Evolutionary conservation across 1,284 basidiomycete genomes (phyloP).

Genomic region (Ustilago cynodontis): DNA sequence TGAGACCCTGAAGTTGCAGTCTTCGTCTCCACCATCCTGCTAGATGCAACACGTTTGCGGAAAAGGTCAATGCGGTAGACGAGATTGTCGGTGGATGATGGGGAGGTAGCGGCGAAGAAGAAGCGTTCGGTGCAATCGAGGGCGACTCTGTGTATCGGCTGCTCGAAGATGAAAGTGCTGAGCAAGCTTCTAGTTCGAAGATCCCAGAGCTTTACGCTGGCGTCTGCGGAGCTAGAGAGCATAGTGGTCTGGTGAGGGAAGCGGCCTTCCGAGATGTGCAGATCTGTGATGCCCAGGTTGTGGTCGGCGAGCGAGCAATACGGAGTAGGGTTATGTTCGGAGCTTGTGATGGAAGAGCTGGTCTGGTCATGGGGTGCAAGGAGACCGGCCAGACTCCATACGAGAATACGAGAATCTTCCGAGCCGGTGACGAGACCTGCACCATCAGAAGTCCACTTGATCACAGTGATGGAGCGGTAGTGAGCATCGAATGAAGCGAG

Average conservation of each 20-base stretch:
- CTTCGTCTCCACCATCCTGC: constrained; percentile 37
- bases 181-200: constrained; percentile 80
- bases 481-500: constrained; percentile 93
- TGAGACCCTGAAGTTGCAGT: constrained; percentile 18
- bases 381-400: constrained; percentile 89
- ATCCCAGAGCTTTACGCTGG: constrained; percentile 95
- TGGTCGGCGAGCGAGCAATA: constrained; percentile 89
- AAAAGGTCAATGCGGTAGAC: constrained; percentile 85
- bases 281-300: constrained; percentile 86
- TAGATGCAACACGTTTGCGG: constrained; percentile 69
- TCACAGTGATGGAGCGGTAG: constrained; percentile 85
- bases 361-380: constrained; percentile 69
- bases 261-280: constrained; percentile 80
- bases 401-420: constrained; percentile 86
- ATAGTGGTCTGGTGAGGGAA: constrained; percentile 81
- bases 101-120: constrained; percentile 79
- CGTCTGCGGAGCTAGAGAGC: constrained; percentile 85
- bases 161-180: constrained; percentile 85
- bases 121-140: constrained; percentile 87
- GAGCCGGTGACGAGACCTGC: constrained; percentile 84
- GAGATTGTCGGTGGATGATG: constrained; percentile 73
- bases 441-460: constrained; percentile 86
- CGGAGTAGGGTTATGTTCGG: constrained; percentile 74
- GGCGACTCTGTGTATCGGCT: constrained; percentile 77
- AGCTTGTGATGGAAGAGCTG: constrained; percentile 48